phyloP scores from a whole-genome alignment of 1,284 basidiomycete species.

The Taiwanofungus camphoratus region DNA sequence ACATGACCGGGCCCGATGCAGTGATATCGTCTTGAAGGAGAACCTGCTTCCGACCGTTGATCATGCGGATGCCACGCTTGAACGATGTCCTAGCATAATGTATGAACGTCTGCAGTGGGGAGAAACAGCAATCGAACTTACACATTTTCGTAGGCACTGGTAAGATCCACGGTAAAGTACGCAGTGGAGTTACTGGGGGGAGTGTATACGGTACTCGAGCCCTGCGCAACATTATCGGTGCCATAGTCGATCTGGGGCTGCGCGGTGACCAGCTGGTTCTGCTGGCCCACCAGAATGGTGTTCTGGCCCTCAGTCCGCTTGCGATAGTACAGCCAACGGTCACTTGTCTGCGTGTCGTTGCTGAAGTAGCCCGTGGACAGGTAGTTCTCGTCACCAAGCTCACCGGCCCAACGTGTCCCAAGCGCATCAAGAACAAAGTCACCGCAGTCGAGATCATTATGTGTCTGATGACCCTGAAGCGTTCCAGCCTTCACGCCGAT shows the following conservation, averaged over 20 bases:
- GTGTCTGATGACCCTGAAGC: conserved; percentile 79
- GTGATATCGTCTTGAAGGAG: conserved; percentile 86
- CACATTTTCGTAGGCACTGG: conserved; percentile 74
- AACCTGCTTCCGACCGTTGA: conserved; percentile 90
- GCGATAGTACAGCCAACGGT: conserved; percentile 90
- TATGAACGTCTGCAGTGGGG: conserved; percentile 12
- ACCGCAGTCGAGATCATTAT: conserved; percentile 90
- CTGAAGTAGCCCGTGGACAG: conserved; percentile 67
- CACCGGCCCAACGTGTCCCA: conserved; percentile 94
- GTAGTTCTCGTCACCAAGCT: conserved; percentile 90
- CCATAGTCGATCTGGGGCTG: conserved; percentile 58
- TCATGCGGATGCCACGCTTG: conserved; percentile 80
- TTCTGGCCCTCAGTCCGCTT: conserved; percentile 98
- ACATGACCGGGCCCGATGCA: conserved; percentile 58
- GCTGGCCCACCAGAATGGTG: conserved; percentile 74
- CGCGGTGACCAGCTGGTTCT: conserved; percentile 80
- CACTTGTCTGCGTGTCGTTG: conserved; percentile 58
- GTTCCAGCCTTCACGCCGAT: conserved; percentile 87
- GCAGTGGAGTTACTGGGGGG: conserved; percentile 72
- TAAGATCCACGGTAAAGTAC: conserved; percentile 79
- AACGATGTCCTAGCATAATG: conserved; percentile 47
- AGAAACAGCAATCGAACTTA: conserved; percentile 34
- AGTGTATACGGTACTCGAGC: conserved; percentile 67
- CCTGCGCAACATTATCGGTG: conserved; percentile 66
- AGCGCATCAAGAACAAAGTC: conserved; percentile 96